phyloP scores from a whole-genome alignment of 257 asterid species.

The Anisodus acutangulus region DNA sequence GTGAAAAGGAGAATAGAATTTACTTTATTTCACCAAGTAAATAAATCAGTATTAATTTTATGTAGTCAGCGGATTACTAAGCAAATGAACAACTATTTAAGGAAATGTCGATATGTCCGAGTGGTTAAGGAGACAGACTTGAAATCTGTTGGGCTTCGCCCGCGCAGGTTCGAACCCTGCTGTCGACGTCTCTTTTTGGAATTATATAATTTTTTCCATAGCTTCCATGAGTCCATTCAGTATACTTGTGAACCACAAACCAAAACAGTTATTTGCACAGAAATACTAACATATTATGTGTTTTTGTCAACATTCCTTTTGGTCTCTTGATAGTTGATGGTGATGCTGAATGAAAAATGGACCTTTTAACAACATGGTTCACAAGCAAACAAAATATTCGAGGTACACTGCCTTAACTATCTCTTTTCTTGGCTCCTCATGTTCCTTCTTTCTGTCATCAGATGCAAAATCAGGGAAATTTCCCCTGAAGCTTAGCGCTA shows the following conservation, averaged over 20 bases:
- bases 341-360: no score
- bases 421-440: no score
- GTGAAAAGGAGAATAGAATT: background rate
- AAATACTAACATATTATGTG: background rate
- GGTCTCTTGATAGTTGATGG: background rate
- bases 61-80: background rate
- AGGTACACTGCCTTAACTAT: no score
- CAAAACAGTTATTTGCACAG: background rate
- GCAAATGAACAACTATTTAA: fast-evolving
- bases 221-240: background rate
- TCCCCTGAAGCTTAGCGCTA: background rate
- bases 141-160: constrained; percentile 40
- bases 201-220: background rate
- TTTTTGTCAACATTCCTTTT: background rate
- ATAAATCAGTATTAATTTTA: background rate
- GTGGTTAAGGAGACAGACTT: constrained; percentile 44
- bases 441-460: background rate
- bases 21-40: background rate
- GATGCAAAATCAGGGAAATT: constrained; percentile 2
- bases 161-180: constrained; percentile 41
- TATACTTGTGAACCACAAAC: background rate
- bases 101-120: constrained; percentile 32
- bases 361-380: no score
- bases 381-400: no score
- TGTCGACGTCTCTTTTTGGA: background rate